phyloP scores from a whole-genome alignment of 768 basidiomycete species.

The Hortiboletus campestris region DNA sequence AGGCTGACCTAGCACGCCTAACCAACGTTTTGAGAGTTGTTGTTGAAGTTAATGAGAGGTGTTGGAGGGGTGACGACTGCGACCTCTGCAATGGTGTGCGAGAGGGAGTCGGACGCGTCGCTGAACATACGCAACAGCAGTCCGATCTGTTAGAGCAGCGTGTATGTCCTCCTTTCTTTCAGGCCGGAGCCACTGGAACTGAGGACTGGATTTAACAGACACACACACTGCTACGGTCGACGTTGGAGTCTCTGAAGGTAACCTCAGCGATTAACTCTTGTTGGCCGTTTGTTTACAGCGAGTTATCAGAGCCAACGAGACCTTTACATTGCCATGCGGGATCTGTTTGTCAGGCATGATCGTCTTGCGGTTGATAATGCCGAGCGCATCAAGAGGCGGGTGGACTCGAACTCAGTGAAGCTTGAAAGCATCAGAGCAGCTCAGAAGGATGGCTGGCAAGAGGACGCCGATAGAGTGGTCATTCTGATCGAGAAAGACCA shows the following conservation, averaged over 20 bases:
- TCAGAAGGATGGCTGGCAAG: conserved; percentile 82
- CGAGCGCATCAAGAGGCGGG: conserved; percentile 82
- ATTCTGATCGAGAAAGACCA: conserved; percentile 82
- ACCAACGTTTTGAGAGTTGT: conserved; percentile 80
- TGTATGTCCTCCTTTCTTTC: conserved; percentile 40
- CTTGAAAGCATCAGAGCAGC: conserved; percentile 69
- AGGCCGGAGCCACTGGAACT: not conserved
- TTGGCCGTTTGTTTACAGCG: conserved; percentile 9
- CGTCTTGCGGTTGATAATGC: conserved; percentile 88
- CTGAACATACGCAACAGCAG: conserved; percentile 64
- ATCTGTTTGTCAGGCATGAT: conserved; percentile 84
- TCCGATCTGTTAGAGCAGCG: conserved; percentile 73
- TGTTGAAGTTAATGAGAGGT: conserved; percentile 73
- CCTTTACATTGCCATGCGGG: conserved; percentile 82
- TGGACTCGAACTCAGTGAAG: conserved; percentile 72
- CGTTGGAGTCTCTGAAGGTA: conserved; percentile 78
- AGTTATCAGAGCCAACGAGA: conserved; percentile 67
- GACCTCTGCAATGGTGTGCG: conserved; percentile 77
- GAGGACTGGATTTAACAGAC: conserved; percentile 44
- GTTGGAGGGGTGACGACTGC: conserved; percentile 84
- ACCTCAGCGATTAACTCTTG: not conserved
- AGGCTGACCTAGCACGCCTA: conserved; percentile 82
- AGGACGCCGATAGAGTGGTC: conserved; percentile 76
- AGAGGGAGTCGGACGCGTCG: conserved; percentile 68
- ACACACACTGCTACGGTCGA: conserved; percentile 58